These are phyloP conservation scores for Sambucus nigra DNA, from an alignment of 129 eudicot genomes.

Conservation along the genomic window DNA sequence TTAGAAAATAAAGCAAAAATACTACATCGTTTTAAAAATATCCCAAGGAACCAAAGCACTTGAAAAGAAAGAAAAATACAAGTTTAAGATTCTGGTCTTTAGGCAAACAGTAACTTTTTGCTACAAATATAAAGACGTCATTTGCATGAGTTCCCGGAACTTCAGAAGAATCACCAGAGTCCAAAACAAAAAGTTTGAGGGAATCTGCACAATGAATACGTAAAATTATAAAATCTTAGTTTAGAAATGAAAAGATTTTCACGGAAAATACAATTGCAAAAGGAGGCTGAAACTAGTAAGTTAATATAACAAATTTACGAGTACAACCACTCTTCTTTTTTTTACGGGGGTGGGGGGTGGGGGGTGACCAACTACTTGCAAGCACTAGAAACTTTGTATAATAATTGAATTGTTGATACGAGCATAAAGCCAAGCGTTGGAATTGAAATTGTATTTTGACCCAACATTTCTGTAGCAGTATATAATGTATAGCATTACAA, in stretches of 20 bases:
- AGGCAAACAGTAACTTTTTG: slow-evolving; percentile 46
- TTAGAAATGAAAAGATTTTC: slow-evolving; percentile 13
- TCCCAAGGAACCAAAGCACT: slow-evolving; percentile 31
- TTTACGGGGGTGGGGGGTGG: too few species aligned
- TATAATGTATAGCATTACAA: too few species aligned
- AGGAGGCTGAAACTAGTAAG: slow-evolving; percentile 5
- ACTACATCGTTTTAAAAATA: slow-evolving; percentile 46
- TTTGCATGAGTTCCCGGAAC: slow-evolving; percentile 73
- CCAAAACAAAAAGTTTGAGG: slow-evolving; percentile 88
- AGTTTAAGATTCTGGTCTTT: slow-evolving; percentile 54
- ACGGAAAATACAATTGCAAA: slow-evolving; percentile 8
- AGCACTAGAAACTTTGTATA: too few species aligned
- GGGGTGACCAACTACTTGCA: too few species aligned
- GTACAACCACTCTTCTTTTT: background rate
- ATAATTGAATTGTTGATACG: too few species aligned
- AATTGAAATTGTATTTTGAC: too few species aligned
- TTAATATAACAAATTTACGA: slow-evolving; percentile 4
- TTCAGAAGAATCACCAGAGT: slow-evolving; percentile 82
- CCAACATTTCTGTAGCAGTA: too few species aligned
- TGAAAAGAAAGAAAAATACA: slow-evolving; percentile 31
- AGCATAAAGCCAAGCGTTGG: too few species aligned
- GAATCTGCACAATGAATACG: slow-evolving; percentile 88
- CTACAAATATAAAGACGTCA: slow-evolving; percentile 66
- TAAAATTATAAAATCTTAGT: slow-evolving; percentile 39
- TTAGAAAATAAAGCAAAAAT: slow-evolving; percentile 9